Evolutionary conservation across 2,329 filamentous ascomycete genomes (phyloP).

Genomic region (Alternaria consortialis): DNA sequence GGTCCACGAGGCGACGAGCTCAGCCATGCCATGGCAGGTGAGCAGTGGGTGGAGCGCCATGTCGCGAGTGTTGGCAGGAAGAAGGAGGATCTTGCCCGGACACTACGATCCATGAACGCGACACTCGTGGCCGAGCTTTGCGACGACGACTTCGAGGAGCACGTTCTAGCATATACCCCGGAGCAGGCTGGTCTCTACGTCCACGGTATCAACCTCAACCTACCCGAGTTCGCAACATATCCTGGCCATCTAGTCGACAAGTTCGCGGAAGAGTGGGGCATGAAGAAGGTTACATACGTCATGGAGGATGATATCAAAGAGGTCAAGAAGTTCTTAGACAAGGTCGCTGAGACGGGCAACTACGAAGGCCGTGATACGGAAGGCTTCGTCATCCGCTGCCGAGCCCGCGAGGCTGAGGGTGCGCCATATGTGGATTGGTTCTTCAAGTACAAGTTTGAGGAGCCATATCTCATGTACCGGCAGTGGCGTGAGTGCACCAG

Average conservation of each 20-base stretch:
- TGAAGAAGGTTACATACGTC: conserved; percentile 85
- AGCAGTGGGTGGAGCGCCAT: conserved; percentile 82
- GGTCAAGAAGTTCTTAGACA: conserved; percentile 83
- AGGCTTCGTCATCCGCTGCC: conserved; percentile 93
- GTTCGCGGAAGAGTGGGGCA: conserved; percentile 93
- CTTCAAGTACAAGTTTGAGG: conserved; percentile 99
- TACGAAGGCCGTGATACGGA: conserved; percentile 94
- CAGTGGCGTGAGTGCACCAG: conserved; percentile 99
- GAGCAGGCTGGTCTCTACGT: conserved; percentile 90
- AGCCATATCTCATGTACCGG: conserved; percentile 97
- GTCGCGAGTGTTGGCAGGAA: conserved; percentile 80
- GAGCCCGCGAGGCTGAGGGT: conserved; percentile 65
- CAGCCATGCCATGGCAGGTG: conserved; percentile 86
- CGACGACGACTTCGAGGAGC: conserved; percentile 95
- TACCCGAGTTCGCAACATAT: conserved; percentile 91
- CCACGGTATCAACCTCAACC: conserved; percentile 93
- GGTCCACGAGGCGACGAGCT: conserved; percentile 77
- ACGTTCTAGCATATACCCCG: conserved; percentile 87
- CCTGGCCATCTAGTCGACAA: conserved; percentile 82
- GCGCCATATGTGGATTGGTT: conserved; percentile 89
- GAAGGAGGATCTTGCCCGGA: conserved; percentile 77
- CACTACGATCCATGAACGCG: conserved; percentile 81
- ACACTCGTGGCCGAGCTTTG: conserved; percentile 96
- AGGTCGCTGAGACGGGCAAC: conserved; percentile 85
- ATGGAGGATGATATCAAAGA: conserved; percentile 76